phyloP scores from a whole-genome alignment of 805 yeast species.

The Starmerella vitae region DNA sequence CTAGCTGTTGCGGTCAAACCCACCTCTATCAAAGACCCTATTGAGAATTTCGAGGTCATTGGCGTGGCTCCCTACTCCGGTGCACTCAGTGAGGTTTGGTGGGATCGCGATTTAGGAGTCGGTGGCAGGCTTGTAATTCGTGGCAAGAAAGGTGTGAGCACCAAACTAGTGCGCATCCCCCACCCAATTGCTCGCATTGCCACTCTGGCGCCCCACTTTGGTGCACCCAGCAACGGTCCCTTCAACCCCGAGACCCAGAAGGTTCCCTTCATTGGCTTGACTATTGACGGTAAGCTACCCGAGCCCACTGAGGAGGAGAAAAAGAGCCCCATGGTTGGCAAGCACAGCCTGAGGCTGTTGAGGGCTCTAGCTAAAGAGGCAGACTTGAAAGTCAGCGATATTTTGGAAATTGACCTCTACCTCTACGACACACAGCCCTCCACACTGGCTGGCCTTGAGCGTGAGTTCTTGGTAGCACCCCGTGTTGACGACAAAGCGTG shows the following conservation, averaged over 20 bases:
- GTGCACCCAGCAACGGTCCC: constrained; percentile 52
- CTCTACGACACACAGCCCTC: constrained; percentile 74
- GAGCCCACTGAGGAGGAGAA: constrained; percentile 46
- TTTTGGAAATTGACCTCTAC: constrained; percentile 62
- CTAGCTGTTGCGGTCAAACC: constrained; percentile 62
- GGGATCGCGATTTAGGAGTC: constrained; percentile 70
- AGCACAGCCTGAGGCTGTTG: constrained; percentile 53
- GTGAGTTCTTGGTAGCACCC: constrained; percentile 69
- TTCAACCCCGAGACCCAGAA: constrained; percentile 70
- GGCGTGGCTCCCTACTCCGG: constrained; percentile 84
- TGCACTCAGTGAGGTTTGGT: constrained; percentile 44
- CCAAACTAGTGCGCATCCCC: constrained; percentile 30
- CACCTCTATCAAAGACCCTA: constrained; percentile 41
- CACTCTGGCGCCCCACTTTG: constrained; percentile 78
- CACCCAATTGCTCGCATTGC: constrained; percentile 61
- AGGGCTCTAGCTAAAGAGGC: constrained; percentile 56
- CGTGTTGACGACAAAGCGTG: constrained; percentile 78
- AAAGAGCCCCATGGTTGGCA: constrained; percentile 53
- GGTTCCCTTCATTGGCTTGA: constrained; percentile 63
- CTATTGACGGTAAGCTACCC: constrained; percentile 22
- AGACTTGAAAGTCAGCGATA: constrained; percentile 43
- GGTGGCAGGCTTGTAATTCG: constrained; percentile 63
- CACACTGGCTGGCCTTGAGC: constrained; percentile 57
- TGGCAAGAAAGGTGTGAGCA: constrained; percentile 23
- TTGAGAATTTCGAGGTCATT: constrained; percentile 62